These are phyloP conservation scores for Clavaria fumosa DNA, from an alignment of 768 basidiomycete species.

Conservation along the genomic window DNA sequence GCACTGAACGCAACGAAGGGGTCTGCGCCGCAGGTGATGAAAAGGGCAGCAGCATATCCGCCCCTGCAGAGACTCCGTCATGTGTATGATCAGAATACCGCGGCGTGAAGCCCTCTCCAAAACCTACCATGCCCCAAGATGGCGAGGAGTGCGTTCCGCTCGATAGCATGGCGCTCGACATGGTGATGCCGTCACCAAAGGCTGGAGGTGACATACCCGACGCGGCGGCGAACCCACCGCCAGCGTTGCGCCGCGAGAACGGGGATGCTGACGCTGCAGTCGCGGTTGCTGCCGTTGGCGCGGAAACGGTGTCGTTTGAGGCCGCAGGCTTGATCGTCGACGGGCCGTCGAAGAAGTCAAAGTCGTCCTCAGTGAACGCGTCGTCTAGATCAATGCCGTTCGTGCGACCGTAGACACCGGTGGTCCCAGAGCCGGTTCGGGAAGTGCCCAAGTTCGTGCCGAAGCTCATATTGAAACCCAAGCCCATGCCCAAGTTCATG, in stretches of 20 bases:
- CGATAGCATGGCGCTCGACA: constrained; percentile 7
- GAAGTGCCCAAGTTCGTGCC: too few species aligned
- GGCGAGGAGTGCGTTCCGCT: constrained; percentile 12
- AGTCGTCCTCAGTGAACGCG: constrained; percentile 75
- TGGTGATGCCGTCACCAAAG: constrained; percentile 13
- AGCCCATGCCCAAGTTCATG: too few species aligned
- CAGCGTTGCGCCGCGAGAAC: too few species aligned
- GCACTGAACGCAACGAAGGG: constrained; percentile 29
- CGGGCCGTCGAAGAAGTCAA: constrained; percentile 70
- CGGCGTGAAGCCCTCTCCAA: constrained; percentile 19
- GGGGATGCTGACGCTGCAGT: constrained; percentile 19
- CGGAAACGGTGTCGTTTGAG: constrained; percentile 10
- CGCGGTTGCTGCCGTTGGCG: constrained; percentile 19
- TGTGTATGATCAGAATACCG: constrained; percentile 13
- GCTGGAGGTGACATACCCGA: constrained; percentile 22
- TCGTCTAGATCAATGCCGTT: constrained; percentile 41
- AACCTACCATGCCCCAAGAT: constrained; percentile 16
- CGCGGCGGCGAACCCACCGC: too few species aligned
- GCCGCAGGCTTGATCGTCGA: constrained; percentile 12
- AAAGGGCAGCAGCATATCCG: constrained; percentile 33
- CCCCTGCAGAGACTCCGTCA: constrained; percentile 4
- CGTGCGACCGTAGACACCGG: constrained; percentile 16
- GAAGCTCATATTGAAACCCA: constrained; percentile 13
- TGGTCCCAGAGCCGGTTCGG: constrained; percentile 18
- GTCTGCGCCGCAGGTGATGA: constrained; percentile 40